A percentile compares a stretch with the other conserved stretches of the same genome.
phyloP scores from a whole-genome alignment of 257 asterid genomes.

The Gentiana straminea region DNA sequence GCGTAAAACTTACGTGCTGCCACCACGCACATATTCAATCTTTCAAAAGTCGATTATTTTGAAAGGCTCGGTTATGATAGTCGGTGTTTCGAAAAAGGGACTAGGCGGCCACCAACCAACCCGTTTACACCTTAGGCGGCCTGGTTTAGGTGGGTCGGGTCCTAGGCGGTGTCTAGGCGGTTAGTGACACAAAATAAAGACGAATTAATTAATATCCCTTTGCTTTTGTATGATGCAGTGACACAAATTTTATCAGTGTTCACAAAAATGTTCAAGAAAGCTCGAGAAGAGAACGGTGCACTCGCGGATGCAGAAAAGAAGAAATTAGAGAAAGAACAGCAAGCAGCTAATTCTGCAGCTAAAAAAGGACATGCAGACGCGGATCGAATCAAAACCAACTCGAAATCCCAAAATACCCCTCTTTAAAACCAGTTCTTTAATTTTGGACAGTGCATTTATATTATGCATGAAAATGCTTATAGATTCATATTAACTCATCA shows the following conservation, averaged over 20 bases:
- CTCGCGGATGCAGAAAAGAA: conserved; percentile 84
- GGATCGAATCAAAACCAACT: conserved; percentile 35
- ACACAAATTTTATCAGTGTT: conserved; percentile 79
- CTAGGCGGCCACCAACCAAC: too few species aligned
- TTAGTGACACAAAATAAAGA: too few species aligned
- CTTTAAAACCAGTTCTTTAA: conserved; percentile 21
- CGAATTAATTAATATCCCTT: neutral
- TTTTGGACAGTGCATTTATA: neutral
- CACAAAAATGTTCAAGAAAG: conserved; percentile 72
- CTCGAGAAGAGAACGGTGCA: conserved; percentile 81
- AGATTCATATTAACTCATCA: too few species aligned
- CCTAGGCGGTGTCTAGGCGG: too few species aligned
- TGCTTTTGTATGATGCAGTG: conserved; percentile 41
- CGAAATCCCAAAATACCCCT: conserved; percentile 32
- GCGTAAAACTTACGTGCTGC: too few species aligned
- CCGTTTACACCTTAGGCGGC: too few species aligned
- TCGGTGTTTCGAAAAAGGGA: too few species aligned
- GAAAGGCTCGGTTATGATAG: too few species aligned
- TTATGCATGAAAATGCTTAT: too few species aligned
- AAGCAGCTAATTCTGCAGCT: conserved; percentile 58
- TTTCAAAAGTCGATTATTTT: too few species aligned
- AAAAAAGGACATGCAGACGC: conserved; percentile 60
- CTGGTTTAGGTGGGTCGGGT: too few species aligned
- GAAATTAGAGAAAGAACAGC: conserved; percentile 85
- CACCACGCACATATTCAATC: too few species aligned